phyloP scores from a whole-genome alignment of 2,329 filamentous ascomycete genomes.

The Trichophyton mentagrophytes region DNA sequence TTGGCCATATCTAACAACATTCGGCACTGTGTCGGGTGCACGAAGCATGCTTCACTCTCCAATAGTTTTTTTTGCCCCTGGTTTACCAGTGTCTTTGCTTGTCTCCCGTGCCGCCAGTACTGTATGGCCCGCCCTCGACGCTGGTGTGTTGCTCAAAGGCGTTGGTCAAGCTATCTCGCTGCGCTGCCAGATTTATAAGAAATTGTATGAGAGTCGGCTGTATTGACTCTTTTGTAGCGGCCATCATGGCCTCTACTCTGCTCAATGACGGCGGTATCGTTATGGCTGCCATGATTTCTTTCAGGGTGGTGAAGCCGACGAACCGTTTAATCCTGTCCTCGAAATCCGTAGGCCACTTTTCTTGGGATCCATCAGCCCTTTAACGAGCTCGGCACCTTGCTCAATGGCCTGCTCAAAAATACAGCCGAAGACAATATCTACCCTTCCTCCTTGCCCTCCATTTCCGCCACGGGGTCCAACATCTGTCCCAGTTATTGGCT shows the following conservation, averaged over 20 bases:
- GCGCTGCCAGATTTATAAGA: neutral
- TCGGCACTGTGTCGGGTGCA: neutral
- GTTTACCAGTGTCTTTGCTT: neutral
- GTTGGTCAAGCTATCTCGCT: neutral
- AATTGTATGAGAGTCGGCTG: neutral
- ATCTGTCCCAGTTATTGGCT: neutral
- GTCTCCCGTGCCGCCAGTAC: neutral
- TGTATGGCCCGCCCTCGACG: neutral
- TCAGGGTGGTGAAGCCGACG: neutral
- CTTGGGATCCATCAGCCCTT: neutral
- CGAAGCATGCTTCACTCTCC: neutral
- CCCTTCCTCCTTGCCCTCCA: neutral
- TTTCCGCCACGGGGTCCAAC: neutral
- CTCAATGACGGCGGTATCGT: neutral
- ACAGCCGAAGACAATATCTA: neutral
- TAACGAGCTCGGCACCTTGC: neutral
- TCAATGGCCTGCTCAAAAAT: neutral
- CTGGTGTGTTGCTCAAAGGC: neutral
- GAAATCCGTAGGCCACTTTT: neutral
- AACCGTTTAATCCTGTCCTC: neutral
- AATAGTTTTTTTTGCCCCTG: neutral
- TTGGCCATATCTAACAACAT: neutral
- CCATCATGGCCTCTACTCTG: neutral
- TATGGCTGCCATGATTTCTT: neutral
- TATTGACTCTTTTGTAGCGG: neutral